Evolutionary conservation across 2,329 filamentous ascomycete genomes (phyloP).

Genomic region (Monosporascus sp.): DNA sequence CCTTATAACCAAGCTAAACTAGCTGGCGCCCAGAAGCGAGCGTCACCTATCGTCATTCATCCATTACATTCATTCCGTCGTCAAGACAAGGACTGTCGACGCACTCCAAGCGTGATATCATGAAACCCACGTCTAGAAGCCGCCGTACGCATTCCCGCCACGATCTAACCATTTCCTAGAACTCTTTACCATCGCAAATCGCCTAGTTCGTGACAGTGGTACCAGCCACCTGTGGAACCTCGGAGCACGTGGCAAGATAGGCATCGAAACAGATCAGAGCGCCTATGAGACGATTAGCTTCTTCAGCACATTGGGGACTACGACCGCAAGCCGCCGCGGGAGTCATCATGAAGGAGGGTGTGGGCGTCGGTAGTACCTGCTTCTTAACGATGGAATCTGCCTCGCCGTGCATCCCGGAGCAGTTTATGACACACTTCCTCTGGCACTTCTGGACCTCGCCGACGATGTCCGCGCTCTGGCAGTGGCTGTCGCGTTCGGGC

Average conservation of each 20-base stretch:
- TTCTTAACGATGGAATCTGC: too few species aligned
- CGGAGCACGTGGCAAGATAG: background rate
- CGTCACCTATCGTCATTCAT: background rate
- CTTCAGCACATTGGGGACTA: background rate
- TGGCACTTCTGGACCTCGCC: conserved; percentile 4
- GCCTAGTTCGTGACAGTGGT: background rate
- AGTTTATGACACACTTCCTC: conserved; percentile 5
- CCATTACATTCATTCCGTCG: conserved; percentile 3
- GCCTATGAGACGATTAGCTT: background rate
- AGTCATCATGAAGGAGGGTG: too few species aligned
- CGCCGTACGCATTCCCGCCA: background rate
- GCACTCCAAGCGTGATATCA: background rate
- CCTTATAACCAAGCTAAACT: background rate
- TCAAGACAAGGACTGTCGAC: conserved; percentile 4
- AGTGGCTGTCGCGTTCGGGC: conserved; percentile 8
- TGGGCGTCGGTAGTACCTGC: too few species aligned
- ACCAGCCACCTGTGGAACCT: background rate
- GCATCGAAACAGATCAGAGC: conserved; percentile 1
- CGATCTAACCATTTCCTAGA: background rate
- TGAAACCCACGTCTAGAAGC: background rate
- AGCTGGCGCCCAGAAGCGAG: background rate
- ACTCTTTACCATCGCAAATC: background rate
- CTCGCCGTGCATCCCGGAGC: background rate
- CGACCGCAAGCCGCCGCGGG: background rate
- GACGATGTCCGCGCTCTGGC: conserved; percentile 6